Conservation (phyloP, 192 early-diverging fungal species). For the Backusella westeae region DNA sequence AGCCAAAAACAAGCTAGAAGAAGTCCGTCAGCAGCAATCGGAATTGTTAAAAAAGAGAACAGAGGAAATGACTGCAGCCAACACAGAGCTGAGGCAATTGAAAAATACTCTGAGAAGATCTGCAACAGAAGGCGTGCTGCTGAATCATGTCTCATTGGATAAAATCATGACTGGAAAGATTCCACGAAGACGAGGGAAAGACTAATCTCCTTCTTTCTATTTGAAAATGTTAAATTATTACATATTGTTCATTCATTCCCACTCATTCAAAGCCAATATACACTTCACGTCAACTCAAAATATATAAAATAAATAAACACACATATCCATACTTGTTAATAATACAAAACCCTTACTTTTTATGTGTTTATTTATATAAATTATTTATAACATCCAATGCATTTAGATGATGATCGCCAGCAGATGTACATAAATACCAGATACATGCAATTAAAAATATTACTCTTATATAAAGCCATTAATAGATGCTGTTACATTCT, state of each 20-base stretch:
- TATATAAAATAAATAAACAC: neutral
- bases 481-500: neutral
- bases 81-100: slow-evolving; percentile 2
- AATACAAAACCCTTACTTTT: neutral
- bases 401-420: neutral
- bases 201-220: neutral
- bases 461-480: neutral
- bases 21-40: slow-evolving; percentile 42
- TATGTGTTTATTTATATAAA: neutral
- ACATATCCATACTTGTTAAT: neutral
- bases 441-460: neutral
- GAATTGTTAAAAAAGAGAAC: slow-evolving; percentile 51
- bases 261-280: neutral
- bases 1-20: slow-evolving; percentile 47
- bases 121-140: slow-evolving; percentile 7
- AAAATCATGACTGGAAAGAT: slow-evolving; percentile 11
- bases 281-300: neutral
- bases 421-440: neutral
- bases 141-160: slow-evolving; percentile 17
- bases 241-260: neutral
- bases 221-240: neutral
- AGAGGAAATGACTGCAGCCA: slow-evolving; percentile 38
- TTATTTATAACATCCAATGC: neutral
- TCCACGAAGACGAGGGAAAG: neutral
- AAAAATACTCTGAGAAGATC: slow-evolving; percentile 9